A percentile compares a stretch with the other conserved stretches of the same genome.
These are phyloP conservation scores for Huiozyma naganishii DNA, from an alignment of 805 yeast species.

Conservation along the genomic window DNA sequence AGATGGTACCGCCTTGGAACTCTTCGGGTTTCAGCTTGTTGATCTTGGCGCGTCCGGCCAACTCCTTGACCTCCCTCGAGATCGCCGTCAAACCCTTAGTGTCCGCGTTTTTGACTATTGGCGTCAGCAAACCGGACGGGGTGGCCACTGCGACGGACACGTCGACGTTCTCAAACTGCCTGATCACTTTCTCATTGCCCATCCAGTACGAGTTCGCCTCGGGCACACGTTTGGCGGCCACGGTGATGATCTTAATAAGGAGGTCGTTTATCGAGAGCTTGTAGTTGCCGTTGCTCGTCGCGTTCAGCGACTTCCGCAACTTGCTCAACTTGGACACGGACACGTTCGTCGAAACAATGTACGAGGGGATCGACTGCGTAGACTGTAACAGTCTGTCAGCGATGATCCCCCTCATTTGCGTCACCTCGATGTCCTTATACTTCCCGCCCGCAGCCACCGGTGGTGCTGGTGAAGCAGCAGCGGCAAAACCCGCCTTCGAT, in stretches of 20 bases:
- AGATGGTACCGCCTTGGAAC: slow-evolving; percentile 98
- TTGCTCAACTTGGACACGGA: slow-evolving; percentile 85
- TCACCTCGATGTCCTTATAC: slow-evolving; percentile 75
- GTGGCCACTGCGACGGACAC: slow-evolving; percentile 98
- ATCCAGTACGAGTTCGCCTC: slow-evolving; percentile 92
- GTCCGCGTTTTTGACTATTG: slow-evolving; percentile 84
- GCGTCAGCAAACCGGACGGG: slow-evolving; percentile 94
- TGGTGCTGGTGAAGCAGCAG: slow-evolving; percentile 31
- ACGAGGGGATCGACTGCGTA: slow-evolving; percentile 79
- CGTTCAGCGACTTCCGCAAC: slow-evolving; percentile 82
- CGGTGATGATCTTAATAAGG: slow-evolving; percentile 86
- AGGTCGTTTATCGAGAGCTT: slow-evolving; percentile 90
- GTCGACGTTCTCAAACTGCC: slow-evolving; percentile 86
- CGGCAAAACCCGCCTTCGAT: slow-evolving; percentile 28
- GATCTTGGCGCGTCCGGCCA: slow-evolving; percentile 92
- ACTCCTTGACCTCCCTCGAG: slow-evolving; percentile 76
- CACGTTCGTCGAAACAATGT: slow-evolving; percentile 78
- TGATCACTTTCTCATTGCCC: slow-evolving; percentile 76
- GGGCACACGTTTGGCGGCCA: slow-evolving; percentile 84
- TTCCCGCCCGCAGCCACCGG: slow-evolving; percentile 41
- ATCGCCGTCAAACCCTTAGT: slow-evolving; percentile 75
- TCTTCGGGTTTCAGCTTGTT: slow-evolving; percentile 92
- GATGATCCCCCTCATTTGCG: slow-evolving; percentile 89
- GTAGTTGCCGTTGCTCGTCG: slow-evolving; percentile 75
- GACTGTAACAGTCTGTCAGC: slow-evolving; percentile 82